A percentile compares a stretch with the other conserved stretches of the same genome.
Evolutionary conservation across 208 protist species (phyloP).

Genomic region (Trypanosoma brucei): DNA sequence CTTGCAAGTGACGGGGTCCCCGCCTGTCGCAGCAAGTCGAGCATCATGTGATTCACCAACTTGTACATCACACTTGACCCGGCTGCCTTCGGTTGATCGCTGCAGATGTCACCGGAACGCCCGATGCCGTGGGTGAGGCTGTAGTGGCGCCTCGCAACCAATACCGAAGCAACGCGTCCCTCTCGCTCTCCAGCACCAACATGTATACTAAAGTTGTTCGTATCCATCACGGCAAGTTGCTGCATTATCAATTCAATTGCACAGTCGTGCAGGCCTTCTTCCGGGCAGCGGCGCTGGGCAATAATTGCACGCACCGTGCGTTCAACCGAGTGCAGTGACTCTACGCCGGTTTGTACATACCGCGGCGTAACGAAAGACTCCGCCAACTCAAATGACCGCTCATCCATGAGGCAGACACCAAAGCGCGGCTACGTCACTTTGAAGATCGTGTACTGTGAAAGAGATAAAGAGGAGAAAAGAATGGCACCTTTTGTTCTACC

Average conservation of each 20-base stretch:
- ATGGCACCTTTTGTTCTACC: neutral
- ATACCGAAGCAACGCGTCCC: slow-evolving; percentile 76
- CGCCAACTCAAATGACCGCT: slow-evolving; percentile 34
- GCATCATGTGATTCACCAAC: slow-evolving; percentile 88
- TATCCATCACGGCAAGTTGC: slow-evolving; percentile 94
- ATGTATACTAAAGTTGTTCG: slow-evolving; percentile 85
- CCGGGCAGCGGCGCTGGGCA: slow-evolving; percentile 85
- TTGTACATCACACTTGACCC: slow-evolving; percentile 93
- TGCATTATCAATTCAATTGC: slow-evolving; percentile 88
- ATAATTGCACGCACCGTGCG: slow-evolving; percentile 51
- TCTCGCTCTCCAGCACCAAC: slow-evolving; percentile 96
- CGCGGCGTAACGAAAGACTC: slow-evolving; percentile 35
- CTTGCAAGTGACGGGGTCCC: slow-evolving; percentile 39
- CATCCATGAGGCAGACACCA: slow-evolving; percentile 37
- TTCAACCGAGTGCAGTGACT: slow-evolving; percentile 35
- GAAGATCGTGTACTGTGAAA: neutral
- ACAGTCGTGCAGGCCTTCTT: slow-evolving; percentile 81
- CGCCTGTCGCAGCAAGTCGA: slow-evolving; percentile 67
- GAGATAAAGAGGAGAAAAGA: neutral
- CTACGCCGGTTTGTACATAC: slow-evolving; percentile 49
- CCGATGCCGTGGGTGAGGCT: slow-evolving; percentile 94
- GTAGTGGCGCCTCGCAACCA: slow-evolving; percentile 88
- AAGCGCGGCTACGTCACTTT: neutral
- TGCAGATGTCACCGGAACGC: slow-evolving; percentile 91
- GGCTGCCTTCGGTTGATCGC: slow-evolving; percentile 96